Base-by-base conservation (phyloP, 352 stramenopile species). In the Globisporangium megalacanthum region DNA sequence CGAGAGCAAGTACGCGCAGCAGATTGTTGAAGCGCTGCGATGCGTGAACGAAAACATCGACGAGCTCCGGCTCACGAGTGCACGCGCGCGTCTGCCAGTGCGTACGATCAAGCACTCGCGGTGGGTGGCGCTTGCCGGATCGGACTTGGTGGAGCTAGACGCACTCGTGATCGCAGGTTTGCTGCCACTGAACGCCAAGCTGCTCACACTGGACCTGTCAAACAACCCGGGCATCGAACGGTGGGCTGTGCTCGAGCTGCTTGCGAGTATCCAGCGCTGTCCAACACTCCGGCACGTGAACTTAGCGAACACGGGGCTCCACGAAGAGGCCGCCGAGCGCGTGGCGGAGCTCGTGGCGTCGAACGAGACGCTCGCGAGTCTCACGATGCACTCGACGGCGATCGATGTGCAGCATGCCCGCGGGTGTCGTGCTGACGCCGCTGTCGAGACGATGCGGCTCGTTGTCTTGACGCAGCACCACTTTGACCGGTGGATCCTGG, bases 171-270 rank as follows among this genome's bases (percentile, higher is more conserved):
- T 92, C 39, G 64, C 83, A 17, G 79, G 72, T 0, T 46, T 92
- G 19, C 52, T 92, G 9, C 70, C 76, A 7, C 56, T 78, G 4
- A 92, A 89, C 49, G 56, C 7, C 3, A 72, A 72, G 39, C 41
- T 92, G 19, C 49, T 90, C 20, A 78, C 76, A 1, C 61, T 92
- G n/a, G 78, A 92, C 61, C 48, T 92, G 22, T 83, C 78, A 0
- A 56, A 77, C 55, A 90, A 92, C 17, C 58, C 57, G 33, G 65
- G 54, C 14, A 72, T 90, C 22, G 69, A 83, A 19, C 69, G 70
- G 35, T 72, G 72, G 60, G 74, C 64, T 0, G 72, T 90, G 14
- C 57, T 88, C 1, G 73, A 80, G 47, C 41, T 92, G 2, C 54
- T 92, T 6, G 56, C 67, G 41, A 75, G 56, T n/a, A 85, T 92